Evolutionary conservation across 1,139 yeast species (phyloP).

Genomic region (Pichia sp.): DNA sequence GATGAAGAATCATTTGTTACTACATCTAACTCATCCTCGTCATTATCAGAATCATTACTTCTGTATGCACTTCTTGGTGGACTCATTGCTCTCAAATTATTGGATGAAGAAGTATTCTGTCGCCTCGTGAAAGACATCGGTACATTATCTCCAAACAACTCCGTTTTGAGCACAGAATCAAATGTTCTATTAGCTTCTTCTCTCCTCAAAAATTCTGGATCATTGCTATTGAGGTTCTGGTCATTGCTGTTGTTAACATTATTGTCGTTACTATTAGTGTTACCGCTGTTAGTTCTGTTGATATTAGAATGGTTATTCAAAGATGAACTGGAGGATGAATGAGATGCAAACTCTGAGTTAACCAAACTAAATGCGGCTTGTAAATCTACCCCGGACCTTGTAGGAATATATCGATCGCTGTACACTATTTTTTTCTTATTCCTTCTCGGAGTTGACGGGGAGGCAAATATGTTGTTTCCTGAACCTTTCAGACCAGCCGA

Average conservation of each 20-base stretch:
- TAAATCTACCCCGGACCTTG: slow-evolving; percentile 73
- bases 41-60: slow-evolving; percentile 1
- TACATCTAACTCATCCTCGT: slow-evolving; percentile 12
- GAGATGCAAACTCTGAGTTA: slow-evolving; percentile 11
- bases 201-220: slow-evolving; percentile 58
- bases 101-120: slow-evolving; percentile 11
- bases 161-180: slow-evolving; percentile 79
- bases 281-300: background rate
- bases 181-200: slow-evolving; percentile 86
- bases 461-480: slow-evolving; percentile 14
- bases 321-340: background rate
- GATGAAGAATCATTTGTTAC: background rate
- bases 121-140: slow-evolving; percentile 28
- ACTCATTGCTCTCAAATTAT: slow-evolving; percentile 17
- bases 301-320: background rate
- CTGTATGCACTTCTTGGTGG: slow-evolving; percentile 18
- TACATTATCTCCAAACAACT: slow-evolving; percentile 66
- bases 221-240: slow-evolving; percentile 34
- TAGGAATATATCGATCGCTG: slow-evolving; percentile 84
- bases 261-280: background rate
- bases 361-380: slow-evolving; percentile 79
- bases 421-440: slow-evolving; percentile 40
- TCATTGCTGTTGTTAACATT: background rate
- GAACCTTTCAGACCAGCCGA: slow-evolving; percentile 3
- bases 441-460: slow-evolving; percentile 27